Base-by-base conservation (phyloP, 139 green algal species). In the Micractinium sp. region DNA sequence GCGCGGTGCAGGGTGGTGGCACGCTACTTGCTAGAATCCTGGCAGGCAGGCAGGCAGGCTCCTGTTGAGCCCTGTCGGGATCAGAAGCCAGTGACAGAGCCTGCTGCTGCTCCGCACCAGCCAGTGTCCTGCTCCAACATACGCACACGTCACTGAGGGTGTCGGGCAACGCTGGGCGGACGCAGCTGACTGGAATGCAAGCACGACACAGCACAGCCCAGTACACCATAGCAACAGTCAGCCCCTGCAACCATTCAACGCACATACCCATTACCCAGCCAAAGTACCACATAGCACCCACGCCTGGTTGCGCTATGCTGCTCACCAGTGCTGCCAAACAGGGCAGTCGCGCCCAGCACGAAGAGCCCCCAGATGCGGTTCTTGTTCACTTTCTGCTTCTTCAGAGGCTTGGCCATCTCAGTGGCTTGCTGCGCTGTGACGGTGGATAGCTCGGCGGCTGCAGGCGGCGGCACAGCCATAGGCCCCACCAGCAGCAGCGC, bases 301-400 rank as follows among this genome's bases (percentile, higher is more conserved):
- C 7, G 66, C 25, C 66, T 73, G 66, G 22, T n/a, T 27, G 22
- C 25, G 22, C 25, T 29, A 5, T 29, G 35, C 14, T 0, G 19
- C 82, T 39, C 66, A 87, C 83, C 83, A 25, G 95, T 95, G 13
- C 69, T n/a, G 14, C 87, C 89, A 82, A 98, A 98, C 5, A 98
- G 85, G 4, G 86, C 87, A 0, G 90, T 92, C 2, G 95, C 96
- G 16, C 95, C 93, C 16, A 94, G 91, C 9, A 96, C 89, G 75
- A 97, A 94, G 3, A 96, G 61, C 13, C 93, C 74, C 95, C 95
- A 97, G 18, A 98, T 86, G 36, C 92, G 91, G 0, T 85, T 81
- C 91, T 97, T 98, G 85, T 97, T 92, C 2, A 96, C 88, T 25
- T 85, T 39, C 85, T 98, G 94, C 87, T 94, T 90, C 15, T 90